Percentiles rank a stretch among this genome's conserved stretches.
Conservation (phyloP, 2,329 filamentous ascomycete species). For the Diplodia mutila region DNA sequence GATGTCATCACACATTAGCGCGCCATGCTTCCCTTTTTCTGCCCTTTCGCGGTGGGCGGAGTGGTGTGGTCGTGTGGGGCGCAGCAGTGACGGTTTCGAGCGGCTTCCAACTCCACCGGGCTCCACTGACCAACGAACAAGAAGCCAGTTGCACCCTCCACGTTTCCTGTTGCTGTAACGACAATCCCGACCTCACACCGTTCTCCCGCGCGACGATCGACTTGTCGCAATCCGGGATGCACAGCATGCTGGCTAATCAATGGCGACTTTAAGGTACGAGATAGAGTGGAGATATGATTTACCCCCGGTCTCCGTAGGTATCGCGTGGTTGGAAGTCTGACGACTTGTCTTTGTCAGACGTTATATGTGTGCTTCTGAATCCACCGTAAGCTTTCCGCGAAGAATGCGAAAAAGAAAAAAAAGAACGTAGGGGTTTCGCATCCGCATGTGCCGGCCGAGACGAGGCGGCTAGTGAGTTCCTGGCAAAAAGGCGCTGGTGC, state of each 20-base stretch:
- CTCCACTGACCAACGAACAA: background rate
- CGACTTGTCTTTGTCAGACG: background rate
- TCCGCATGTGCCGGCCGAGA: no score
- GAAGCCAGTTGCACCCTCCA: background rate
- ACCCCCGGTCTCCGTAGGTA: background rate
- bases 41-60: background rate
- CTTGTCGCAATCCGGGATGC: background rate
- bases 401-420: background rate
- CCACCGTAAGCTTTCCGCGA: no score
- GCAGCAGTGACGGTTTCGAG: background rate
- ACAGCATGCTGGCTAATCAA: background rate
- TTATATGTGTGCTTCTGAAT: no score
- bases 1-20: slow-evolving; percentile 16
- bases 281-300: slow-evolving; percentile 4
- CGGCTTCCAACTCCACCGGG: background rate
- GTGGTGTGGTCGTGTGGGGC: background rate
- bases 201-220: background rate
- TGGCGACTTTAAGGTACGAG: background rate
- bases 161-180: background rate
- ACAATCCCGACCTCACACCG: background rate
- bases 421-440: no score
- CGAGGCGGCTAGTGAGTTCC: background rate
- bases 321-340: background rate
- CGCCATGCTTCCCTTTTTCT: background rate
- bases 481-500: background rate